These are phyloP conservation scores for Colletotrichum simmondsii DNA, from an alignment of 2,329 filamentous ascomycete species.

Conservation along the genomic window DNA sequence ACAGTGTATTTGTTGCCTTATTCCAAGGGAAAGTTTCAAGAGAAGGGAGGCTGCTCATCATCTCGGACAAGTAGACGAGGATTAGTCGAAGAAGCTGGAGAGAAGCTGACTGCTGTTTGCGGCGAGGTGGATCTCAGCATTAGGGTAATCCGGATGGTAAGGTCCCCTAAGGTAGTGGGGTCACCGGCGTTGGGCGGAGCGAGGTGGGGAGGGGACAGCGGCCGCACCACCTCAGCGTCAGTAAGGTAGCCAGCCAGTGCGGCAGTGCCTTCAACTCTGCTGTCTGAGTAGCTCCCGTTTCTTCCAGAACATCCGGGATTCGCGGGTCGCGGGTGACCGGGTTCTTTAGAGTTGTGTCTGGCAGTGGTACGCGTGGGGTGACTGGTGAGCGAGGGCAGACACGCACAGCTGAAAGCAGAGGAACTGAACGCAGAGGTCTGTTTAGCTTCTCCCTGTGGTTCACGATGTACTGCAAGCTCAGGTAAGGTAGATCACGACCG, in stretches of 20 bases:
- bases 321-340: not conserved
- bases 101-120: not conserved
- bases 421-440: not conserved
- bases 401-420: not conserved
- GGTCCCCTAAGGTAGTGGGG: not conserved
- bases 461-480: not conserved
- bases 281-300: not conserved
- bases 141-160: not conserved
- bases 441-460: not conserved
- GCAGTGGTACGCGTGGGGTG: not conserved
- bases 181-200: not conserved
- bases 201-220: not conserved
- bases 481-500: not conserved
- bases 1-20: no score
- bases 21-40: no score
- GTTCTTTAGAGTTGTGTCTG: conserved; percentile 5
- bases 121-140: not conserved
- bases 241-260: conserved; percentile 14
- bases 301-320: not conserved
- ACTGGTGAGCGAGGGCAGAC: not conserved
- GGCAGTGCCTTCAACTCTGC: not conserved
- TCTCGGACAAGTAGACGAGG: no score
- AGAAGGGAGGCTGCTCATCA: no score
- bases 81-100: not conserved
- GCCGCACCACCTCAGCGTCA: conserved; percentile 10